A percentile compares a stretch with the other conserved stretches of the same genome.
phyloP scores from a whole-genome alignment of 139 green algal species.

The Astrephomene gubernaculifera region DNA sequence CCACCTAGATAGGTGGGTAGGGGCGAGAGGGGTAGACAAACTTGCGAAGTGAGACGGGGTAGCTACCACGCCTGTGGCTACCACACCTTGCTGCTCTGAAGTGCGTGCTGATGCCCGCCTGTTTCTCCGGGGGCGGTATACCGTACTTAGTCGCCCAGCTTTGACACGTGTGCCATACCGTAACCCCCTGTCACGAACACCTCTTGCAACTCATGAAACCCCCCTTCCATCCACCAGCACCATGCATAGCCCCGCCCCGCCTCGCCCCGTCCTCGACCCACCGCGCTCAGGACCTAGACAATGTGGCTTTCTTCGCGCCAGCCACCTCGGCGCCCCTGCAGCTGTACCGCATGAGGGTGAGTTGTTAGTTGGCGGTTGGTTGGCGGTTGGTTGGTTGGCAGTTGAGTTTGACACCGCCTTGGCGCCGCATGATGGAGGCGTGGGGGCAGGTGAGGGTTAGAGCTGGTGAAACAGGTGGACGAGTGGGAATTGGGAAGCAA shows the following conservation, averaged over 20 bases:
- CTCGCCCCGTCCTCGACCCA: neutral
- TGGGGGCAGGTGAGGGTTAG: neutral
- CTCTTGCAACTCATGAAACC: neutral
- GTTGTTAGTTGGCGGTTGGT: neutral
- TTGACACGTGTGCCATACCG: too few species aligned
- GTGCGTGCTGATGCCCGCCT: too few species aligned
- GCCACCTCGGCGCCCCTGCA: constrained; percentile 2
- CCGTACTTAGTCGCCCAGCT: too few species aligned
- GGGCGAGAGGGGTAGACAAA: too few species aligned
- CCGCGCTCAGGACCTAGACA: constrained; percentile 42
- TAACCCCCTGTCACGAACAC: neutral
- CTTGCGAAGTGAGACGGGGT: too few species aligned
- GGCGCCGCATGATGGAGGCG: neutral
- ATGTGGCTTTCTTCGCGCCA: constrained; percentile 33
- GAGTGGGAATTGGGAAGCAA: neutral
- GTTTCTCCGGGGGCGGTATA: too few species aligned
- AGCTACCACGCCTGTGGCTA: too few species aligned
- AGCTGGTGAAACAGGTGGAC: neutral
- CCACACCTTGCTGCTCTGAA: too few species aligned
- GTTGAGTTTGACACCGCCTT: neutral
- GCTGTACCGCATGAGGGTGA: constrained; percentile 9
- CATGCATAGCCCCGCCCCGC: neutral
- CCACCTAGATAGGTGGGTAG: too few species aligned
- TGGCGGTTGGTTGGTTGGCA: neutral
- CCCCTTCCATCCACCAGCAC: neutral